These are phyloP conservation scores for Phytophthora syringae DNA, from an alignment of 352 stramenopile genomes.

Conservation along the genomic window DNA sequence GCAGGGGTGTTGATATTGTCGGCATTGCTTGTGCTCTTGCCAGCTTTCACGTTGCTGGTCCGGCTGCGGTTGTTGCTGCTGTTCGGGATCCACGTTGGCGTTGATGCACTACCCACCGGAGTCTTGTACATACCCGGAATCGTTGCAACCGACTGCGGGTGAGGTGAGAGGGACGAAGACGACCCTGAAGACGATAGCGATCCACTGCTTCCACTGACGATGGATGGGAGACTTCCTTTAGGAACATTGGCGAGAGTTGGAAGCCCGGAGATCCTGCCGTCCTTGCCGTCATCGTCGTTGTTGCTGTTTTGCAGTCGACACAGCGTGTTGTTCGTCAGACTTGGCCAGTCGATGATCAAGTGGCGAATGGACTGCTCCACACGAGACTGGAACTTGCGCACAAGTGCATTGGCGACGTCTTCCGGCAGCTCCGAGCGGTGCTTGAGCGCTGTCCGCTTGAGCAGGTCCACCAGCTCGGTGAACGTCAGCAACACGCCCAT, in stretches of 20 bases:
- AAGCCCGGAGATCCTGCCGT: conserved; percentile 16
- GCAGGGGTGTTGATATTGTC: not conserved
- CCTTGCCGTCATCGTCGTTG: conserved; percentile 12
- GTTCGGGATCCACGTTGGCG: conserved; percentile 9
- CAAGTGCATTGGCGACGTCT: conserved; percentile 46
- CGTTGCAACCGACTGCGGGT: conserved; percentile 14
- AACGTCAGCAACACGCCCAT: conserved; percentile 76
- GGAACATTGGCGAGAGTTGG: not conserved
- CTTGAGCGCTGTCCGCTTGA: conserved; percentile 67
- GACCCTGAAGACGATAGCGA: conserved; percentile 36
- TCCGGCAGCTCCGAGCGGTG: conserved; percentile 49
- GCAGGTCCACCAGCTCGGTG: conserved; percentile 69
- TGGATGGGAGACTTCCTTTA: conserved; percentile 20
- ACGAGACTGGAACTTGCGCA: conserved; percentile 61
- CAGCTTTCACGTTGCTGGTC: not conserved
- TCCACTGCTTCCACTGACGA: conserved; percentile 22
- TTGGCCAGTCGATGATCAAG: conserved; percentile 68
- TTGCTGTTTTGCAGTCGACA: conserved; percentile 39
- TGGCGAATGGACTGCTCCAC: conserved; percentile 71
- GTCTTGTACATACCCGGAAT: conserved; percentile 17
- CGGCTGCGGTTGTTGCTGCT: conserved; percentile 1
- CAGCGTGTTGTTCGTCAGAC: conserved; percentile 38
- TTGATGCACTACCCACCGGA: not conserved
- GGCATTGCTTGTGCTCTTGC: conserved; percentile 1
- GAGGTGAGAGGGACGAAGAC: conserved; percentile 31